Percentiles rank a stretch among this genome's conserved stretches.
Conservation (phyloP, 805 yeast species). For the Vanderwaltozyma tropicalis region DNA sequence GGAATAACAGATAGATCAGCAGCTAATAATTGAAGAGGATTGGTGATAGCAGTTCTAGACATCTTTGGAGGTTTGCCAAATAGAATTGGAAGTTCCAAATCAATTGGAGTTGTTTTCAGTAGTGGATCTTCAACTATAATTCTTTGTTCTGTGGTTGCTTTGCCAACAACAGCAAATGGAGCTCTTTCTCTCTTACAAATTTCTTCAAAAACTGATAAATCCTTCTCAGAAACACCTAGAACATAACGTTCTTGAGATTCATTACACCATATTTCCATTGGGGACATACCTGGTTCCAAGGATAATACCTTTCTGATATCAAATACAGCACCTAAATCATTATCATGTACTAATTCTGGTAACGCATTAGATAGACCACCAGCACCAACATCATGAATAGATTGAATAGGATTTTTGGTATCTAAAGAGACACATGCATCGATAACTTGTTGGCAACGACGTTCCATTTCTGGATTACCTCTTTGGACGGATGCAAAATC, state of each 20-base stretch:
- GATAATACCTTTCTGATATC: conserved; percentile 85
- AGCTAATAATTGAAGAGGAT: conserved; percentile 39
- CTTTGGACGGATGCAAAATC: conserved; percentile 99
- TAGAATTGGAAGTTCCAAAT: conserved; percentile 85
- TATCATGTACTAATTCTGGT: conserved; percentile 96
- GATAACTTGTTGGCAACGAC: conserved; percentile 97
- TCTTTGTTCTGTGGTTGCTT: conserved; percentile 79
- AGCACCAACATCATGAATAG: conserved; percentile 98
- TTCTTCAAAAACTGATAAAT: conserved; percentile 57
- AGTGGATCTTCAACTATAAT: conserved; percentile 71
- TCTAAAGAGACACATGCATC: conserved; percentile 87
- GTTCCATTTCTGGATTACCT: conserved; percentile 98
- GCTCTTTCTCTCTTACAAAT: conserved; percentile 94
- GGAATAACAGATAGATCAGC: conserved; percentile 30
- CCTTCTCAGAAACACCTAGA: conserved; percentile 75
- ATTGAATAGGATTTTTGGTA: conserved; percentile 69
- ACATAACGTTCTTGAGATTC: conserved; percentile 98
- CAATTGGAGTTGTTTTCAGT: conserved; percentile 79
- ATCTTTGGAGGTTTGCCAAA: conserved; percentile 97
- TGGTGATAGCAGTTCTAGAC: conserved; percentile 64
- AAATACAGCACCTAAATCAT: conserved; percentile 86
- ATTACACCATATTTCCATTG: conserved; percentile 99
- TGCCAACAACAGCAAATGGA: conserved; percentile 91
- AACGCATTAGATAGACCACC: conserved; percentile 97
- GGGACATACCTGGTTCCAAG: conserved; percentile 96